phyloP scores from a whole-genome alignment of 805 yeast genomes.

The Saturnispora dispora region DNA sequence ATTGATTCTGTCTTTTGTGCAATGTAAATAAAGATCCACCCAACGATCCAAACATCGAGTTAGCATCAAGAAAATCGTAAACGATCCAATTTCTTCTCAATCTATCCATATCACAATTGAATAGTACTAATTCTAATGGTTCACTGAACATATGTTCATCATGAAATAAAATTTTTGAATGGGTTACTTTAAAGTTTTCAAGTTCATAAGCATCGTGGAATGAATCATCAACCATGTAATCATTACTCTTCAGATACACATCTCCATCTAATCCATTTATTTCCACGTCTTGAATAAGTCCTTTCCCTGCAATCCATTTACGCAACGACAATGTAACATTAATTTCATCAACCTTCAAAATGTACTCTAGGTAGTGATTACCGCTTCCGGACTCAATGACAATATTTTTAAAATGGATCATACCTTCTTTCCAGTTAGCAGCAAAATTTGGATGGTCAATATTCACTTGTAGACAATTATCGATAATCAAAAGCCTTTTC shows the following conservation, averaged over 20 bases:
- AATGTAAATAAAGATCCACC: slow-evolving; percentile 69
- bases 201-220: slow-evolving; percentile 30
- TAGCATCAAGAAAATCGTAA: slow-evolving; percentile 61
- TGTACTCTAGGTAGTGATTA: slow-evolving; percentile 19
- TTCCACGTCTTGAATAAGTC: slow-evolving; percentile 41
- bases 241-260: slow-evolving; percentile 14
- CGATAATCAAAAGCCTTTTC: slow-evolving; percentile 26
- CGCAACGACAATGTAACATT: slow-evolving; percentile 39
- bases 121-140: slow-evolving; percentile 46
- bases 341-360: slow-evolving; percentile 34
- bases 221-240: slow-evolving; percentile 16
- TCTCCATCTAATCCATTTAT: slow-evolving; percentile 40
- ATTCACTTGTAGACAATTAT: slow-evolving; percentile 24
- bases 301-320: slow-evolving; percentile 49
- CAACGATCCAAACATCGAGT: slow-evolving; percentile 62
- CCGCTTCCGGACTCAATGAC: slow-evolving; percentile 18
- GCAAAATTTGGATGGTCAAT: slow-evolving; percentile 27
- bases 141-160: slow-evolving; percentile 18
- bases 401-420: slow-evolving; percentile 36
- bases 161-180: slow-evolving; percentile 33
- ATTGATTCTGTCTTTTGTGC: slow-evolving; percentile 60
- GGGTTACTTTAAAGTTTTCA: slow-evolving; percentile 38
- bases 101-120: slow-evolving; percentile 56
- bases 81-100: slow-evolving; percentile 50
- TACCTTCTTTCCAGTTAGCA: slow-evolving; percentile 43